Evolutionary conservation across 495 filamentous ascomycete genomes (phyloP), one percentile per base, ranked within the genome.

Genomic region (Penicillium diatomitis): DNA sequence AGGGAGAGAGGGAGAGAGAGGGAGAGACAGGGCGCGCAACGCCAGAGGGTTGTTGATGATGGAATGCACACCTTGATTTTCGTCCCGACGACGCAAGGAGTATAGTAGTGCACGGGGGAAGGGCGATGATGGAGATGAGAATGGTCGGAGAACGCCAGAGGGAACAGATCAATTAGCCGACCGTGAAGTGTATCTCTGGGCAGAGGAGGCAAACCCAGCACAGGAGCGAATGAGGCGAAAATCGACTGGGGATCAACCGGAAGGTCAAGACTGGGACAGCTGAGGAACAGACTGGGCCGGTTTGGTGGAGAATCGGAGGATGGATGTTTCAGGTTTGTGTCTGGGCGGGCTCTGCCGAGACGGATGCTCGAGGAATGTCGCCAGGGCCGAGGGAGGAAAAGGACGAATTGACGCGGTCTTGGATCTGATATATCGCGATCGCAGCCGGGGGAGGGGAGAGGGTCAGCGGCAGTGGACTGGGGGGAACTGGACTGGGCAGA

Each of bases 91-190:
- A 58, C 49, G 58, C 56, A 60, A 62, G 56, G 59, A 44, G 41
- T 32, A 12, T 56, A 44, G 41, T 32, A 12, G 50, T 32, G 28
- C 30, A 41, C 44, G 40, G 42, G 38, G 43, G 54, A 47, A 50
- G 20, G 20, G 20, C 20, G 20, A 20, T 20, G 20, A 20, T 20
- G 20, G 20, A 20, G 49, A 46, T 53, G 42, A 48, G 48, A 52
- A 33, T 41, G 47, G 51, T 49, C 45, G 40, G 41, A 48, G 27
- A 54, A 46, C 34, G 38, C 48, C 20, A 58, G 52, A 56, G 50
- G 44, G 50, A 51, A 59, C 20, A 20, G 48, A 42, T 41, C 12
- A 11, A 38, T 55, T 62, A 62, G 56, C 44, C 57, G 53, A 57
- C 60, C 49, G 50, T 48, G 34, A 54, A 20, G 20, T 20, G 50